These are phyloP conservation scores for Apiospora phragmitis DNA, from an alignment of 2,329 filamentous ascomycete species.

Conservation along the genomic window DNA sequence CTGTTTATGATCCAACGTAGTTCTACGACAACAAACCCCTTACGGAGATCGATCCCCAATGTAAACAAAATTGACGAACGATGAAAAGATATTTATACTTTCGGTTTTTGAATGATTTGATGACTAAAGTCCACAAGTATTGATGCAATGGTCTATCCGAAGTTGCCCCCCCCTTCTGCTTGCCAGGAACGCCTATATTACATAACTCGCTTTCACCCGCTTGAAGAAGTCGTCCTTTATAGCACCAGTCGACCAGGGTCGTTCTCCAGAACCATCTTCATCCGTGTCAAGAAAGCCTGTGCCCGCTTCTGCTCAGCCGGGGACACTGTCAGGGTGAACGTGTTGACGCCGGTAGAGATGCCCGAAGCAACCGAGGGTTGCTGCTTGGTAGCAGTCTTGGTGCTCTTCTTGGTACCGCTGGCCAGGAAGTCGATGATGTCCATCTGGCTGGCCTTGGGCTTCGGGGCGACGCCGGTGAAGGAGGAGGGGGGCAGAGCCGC, in stretches of 20 bases:
- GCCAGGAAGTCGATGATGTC: conserved; percentile 86
- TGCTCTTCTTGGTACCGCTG: conserved; percentile 36
- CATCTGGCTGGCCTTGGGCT: conserved; percentile 48
- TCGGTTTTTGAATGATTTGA: background rate
- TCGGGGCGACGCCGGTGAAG: conserved; percentile 31
- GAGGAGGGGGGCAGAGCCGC: conserved; percentile 53
- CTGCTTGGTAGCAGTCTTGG: conserved; percentile 27
- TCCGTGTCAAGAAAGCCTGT: conserved; percentile 76
- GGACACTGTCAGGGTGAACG: conserved; percentile 80
- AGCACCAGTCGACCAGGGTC: conserved; percentile 76
- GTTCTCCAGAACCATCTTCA: conserved; percentile 80
- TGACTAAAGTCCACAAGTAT: conserved; percentile 8
- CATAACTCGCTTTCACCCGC: conserved; percentile 7
- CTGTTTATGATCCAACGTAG: background rate
- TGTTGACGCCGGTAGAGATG: conserved; percentile 62
- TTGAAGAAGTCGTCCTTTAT: conserved; percentile 28
- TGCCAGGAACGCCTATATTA: conserved; percentile 12
- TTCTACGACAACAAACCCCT: background rate
- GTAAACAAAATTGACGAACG: background rate
- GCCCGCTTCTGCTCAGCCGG: conserved; percentile 81
- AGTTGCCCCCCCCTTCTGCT: conserved; percentile 6
- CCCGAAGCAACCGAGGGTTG: conserved; percentile 39
- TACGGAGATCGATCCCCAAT: background rate
- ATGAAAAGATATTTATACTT: background rate
- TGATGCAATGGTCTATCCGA: conserved; percentile 11